A percentile compares a stretch with the other conserved stretches of the same genome.
These are phyloP conservation scores for Blastobotrys attinorum DNA, from an alignment of 805 yeast species.

Conservation along the genomic window DNA sequence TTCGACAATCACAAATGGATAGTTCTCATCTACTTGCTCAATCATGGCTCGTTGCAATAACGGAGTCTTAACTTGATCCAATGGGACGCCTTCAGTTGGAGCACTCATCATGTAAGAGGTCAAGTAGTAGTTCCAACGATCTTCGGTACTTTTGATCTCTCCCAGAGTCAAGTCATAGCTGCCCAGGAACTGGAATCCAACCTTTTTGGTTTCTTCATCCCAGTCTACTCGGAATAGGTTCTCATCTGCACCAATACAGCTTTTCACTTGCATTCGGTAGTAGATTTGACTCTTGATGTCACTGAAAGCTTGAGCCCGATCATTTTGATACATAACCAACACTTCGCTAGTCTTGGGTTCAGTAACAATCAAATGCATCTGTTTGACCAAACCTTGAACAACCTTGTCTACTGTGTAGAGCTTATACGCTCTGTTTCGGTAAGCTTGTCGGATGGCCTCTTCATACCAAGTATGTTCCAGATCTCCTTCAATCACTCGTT, in stretches of 20 bases:
- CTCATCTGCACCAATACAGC: conserved; percentile 76
- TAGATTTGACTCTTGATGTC: conserved; percentile 82
- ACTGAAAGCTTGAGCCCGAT: conserved; percentile 55
- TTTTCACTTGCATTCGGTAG: conserved; percentile 81
- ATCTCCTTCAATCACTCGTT: conserved; percentile 75
- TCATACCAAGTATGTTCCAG: conserved; percentile 93
- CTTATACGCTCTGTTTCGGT: conserved; percentile 86
- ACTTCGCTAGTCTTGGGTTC: conserved; percentile 78
- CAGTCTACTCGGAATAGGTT: conserved; percentile 84
- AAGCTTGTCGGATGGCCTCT: conserved; percentile 91
- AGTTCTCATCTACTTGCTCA: conserved; percentile 20
- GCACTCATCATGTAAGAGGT: conserved; percentile 91
- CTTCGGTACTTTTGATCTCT: conserved; percentile 60
- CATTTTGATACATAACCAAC: conserved; percentile 72
- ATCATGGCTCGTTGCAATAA: conserved; percentile 47
- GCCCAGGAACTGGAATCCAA: conserved; percentile 74
- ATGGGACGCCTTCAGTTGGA: conserved; percentile 93
- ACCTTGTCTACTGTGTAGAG: conserved; percentile 91
- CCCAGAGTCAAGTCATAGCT: conserved; percentile 65
- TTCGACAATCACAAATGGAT: conserved; percentile 45
- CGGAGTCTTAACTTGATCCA: conserved; percentile 69
- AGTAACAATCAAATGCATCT: conserved; percentile 67
- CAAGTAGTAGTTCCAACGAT: conserved; percentile 85
- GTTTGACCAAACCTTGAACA: conserved; percentile 73
- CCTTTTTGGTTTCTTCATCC: conserved; percentile 43